Base-by-base conservation (phyloP, 495 filamentous ascomycete species). In the Hamigera avellanea region DNA sequence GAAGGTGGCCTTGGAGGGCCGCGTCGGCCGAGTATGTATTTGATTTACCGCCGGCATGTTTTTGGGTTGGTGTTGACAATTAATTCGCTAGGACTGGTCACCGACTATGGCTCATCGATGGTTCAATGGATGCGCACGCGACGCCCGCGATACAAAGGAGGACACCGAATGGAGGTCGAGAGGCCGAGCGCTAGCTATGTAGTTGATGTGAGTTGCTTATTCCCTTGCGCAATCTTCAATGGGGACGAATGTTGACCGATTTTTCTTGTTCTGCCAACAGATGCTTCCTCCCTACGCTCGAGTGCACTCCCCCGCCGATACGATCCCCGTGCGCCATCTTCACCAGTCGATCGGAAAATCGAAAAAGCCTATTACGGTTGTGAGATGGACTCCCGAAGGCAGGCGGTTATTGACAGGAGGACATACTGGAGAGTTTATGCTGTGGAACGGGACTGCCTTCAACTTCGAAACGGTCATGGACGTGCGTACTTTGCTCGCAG, bases 381-480 rank as follows among this genome's bases (percentile, higher is more conserved):
- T 98, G 30, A 70, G 82, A 62, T 98, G 91, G 91, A 98, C 91
- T 2, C 91, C 91, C 0, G 91, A 98, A 62, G 91, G 91, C 26
- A 76, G 91, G 42, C 69, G 91, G 41, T 60, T 98, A 31, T 69
- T 98, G 49, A 96, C 91, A 0, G 91, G 84, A 14, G 89, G 85
- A 1, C 89, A 86, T 52, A 96, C 88, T 49, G 91, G 91, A 38
- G 91, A 98, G 55, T 98, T 98, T 48, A 98, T 93, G 32, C 62
- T 98, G 3, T 98, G 91, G 91, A 98, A 98, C 56, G 91, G 91
- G 40, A 95, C 86, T 32, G 91, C 85, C 1, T 98, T 98, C 68
- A 98, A 98, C 54, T 98, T 98, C 49, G 91, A 98, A 64, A 98
- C 91, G 1, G 95, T 95, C 26, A 93, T 93, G 83, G 87, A 94